A percentile compares a stretch with the other conserved stretches of the same genome.
phyloP scores from a whole-genome alignment of 1,284 basidiomycete species.

The Abortiporus biennis region DNA sequence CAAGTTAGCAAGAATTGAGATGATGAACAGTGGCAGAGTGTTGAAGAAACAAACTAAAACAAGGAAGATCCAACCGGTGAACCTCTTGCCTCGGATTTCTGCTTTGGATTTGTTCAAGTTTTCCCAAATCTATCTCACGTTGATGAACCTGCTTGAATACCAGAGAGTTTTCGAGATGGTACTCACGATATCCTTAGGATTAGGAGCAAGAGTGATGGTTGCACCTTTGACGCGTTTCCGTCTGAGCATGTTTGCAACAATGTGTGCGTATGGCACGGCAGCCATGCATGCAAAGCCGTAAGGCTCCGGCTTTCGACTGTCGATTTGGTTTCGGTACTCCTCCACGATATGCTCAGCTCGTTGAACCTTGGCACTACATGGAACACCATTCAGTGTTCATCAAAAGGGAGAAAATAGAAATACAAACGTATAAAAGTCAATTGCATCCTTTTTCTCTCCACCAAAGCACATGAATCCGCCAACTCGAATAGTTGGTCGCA shows the following conservation, averaged over 20 bases:
- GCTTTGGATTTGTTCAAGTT: conserved; percentile 75
- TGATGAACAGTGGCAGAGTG: conserved; percentile 80
- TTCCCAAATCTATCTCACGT: conserved; percentile 65
- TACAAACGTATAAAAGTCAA: conserved; percentile 76
- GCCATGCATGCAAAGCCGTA: conserved; percentile 95
- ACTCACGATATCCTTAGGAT: conserved; percentile 80
- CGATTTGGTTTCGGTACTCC: conserved; percentile 67
- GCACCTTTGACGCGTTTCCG: conserved; percentile 72
- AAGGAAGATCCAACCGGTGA: conserved; percentile 74
- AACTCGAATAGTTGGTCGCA: conserved; percentile 67
- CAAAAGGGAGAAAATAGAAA: conserved; percentile 1
- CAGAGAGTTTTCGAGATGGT: background rate
- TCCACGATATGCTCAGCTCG: conserved; percentile 79
- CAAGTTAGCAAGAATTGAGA: conserved; percentile 80
- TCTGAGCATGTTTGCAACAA: conserved; percentile 67
- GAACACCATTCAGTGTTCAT: conserved; percentile 1
- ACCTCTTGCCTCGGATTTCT: conserved; percentile 61
- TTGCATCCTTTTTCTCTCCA: conserved; percentile 73
- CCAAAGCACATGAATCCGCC: conserved; percentile 74
- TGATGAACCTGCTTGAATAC: conserved; percentile 10
- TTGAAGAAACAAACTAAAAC: conserved; percentile 82
- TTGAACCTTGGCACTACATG: conserved; percentile 56
- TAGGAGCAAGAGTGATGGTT: conserved; percentile 68
- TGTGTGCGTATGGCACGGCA: conserved; percentile 85
- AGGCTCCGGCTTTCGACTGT: conserved; percentile 75